Base-by-base conservation (phyloP, 2,329 filamentous ascomycete species). In the Arthrobotrys entomopaga region DNA sequence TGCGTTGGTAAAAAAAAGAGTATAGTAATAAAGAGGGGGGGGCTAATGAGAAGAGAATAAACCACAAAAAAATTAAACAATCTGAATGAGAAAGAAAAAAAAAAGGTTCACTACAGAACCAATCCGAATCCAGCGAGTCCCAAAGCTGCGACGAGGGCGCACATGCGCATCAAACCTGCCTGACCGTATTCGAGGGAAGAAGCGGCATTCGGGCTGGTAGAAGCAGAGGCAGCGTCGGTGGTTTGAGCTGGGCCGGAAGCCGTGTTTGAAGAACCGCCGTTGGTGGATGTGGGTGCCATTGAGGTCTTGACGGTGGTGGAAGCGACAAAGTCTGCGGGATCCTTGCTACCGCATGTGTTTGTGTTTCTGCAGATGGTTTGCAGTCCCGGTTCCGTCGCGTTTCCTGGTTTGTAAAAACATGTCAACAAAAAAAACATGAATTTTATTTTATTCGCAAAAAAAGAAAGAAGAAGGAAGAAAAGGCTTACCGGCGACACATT, bases 401-500 rank as follows among this genome's bases (percentile, higher is more conserved):
- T 75, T 48, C 50, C 71, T 74, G 57, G 42, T 61, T 52, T 61
- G 58, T 16, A n/a, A n/a, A n/a, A n/a, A n/a, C n/a, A 57, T 52
- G 29, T 34, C 29, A 34, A 34, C 29, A 34, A 34, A 34, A 34
- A 34, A 34, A 34, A 34, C 29, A 3, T 34, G 29, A 34, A 34
- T 7, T 34, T 34, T 34, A 5, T 7, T 34, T 34, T 34, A 34
- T 34, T 1, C 22, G 16, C 29, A 38, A 38, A 6, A 56, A 26
- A 46, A 43, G 13, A 38, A 43, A 2, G 24, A 13, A 42, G 52
- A 50, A 38, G 19, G 13, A 29, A n/a, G 16, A 16, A 48, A 48
- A 48, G n/a, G 66, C 70, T 10, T 65, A 70, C 71, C 59, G n/a
- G 56, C 52, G 63, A 74, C 70, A 19, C 71, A 75, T 19, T 69